These are phyloP conservation scores for Trametes coccinea DNA, from an alignment of 768 basidiomycete genomes.

Conservation along the genomic window DNA sequence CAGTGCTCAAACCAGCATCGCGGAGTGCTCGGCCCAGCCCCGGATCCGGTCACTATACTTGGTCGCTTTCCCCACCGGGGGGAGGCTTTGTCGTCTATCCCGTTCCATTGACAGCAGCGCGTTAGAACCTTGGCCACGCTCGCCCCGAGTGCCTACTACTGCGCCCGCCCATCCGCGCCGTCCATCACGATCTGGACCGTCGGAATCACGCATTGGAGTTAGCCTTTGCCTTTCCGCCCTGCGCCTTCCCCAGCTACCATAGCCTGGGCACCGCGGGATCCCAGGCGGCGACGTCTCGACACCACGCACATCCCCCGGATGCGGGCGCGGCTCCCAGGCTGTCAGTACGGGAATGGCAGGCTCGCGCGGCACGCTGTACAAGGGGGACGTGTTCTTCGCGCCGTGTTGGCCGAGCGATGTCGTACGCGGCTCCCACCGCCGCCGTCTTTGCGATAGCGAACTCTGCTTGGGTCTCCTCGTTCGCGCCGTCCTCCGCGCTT, in stretches of 20 bases:
- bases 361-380: constrained; percentile 22
- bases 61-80: constrained; percentile 2
- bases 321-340: constrained; percentile 22
- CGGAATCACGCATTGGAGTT: neutral
- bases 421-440: neutral
- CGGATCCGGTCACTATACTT: constrained; percentile 15
- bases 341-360: constrained; percentile 11
- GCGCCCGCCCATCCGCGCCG: neutral
- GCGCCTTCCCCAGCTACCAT: neutral
- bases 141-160: neutral
- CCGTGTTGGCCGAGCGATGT: constrained; percentile 5
- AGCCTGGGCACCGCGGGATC: neutral
- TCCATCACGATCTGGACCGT: neutral
- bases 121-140: neutral
- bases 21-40: neutral
- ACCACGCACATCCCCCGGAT: constrained; percentile 8
- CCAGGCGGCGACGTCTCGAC: neutral
- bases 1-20: neutral
- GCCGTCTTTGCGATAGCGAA: neutral
- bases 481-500: neutral
- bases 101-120: neutral
- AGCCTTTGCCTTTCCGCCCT: constrained; percentile 10
- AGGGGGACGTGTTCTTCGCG: neutral
- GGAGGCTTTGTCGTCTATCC: neutral
- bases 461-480: neutral